phyloP scores from a whole-genome alignment of 2,329 filamentous ascomycete species.

The Cladobotryum mycophilum region DNA sequence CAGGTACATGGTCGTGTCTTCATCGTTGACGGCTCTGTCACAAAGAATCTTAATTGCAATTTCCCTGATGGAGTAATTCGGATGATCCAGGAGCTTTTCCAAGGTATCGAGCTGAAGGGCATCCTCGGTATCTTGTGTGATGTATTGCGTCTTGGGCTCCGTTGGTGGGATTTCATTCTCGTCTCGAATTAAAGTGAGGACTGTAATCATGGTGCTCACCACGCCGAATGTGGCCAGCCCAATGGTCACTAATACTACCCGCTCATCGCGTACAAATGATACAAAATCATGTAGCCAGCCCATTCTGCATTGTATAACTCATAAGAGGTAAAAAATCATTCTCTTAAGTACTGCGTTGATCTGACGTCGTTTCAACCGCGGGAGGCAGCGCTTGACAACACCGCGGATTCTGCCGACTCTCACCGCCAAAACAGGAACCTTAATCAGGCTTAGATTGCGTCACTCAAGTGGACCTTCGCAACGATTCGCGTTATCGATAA shows the following conservation, averaged over 20 bases:
- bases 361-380: too few relatives aligned
- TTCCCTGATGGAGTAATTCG: conserved; percentile 66
- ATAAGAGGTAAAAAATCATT: too few relatives aligned
- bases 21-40: conserved; percentile 54
- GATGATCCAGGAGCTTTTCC: conserved; percentile 60
- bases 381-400: too few relatives aligned
- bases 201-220: conserved; percentile 49
- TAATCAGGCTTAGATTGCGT: not conserved
- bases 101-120: conserved; percentile 61
- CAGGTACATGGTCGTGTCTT: conserved; percentile 41
- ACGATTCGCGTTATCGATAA: not conserved
- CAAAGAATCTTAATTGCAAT: conserved; percentile 56
- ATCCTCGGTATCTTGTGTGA: conserved; percentile 70
- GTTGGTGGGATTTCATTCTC: conserved; percentile 59
- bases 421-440: conserved; percentile 12
- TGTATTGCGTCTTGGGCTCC: conserved; percentile 63
- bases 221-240: conserved; percentile 54
- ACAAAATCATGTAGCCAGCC: conserved; percentile 26
- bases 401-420: conserved; percentile 14
- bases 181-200: conserved; percentile 55
- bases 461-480: too few relatives aligned
- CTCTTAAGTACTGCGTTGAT: too few relatives aligned
- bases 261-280: conserved; percentile 41
- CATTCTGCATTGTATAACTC: conserved; percentile 29
- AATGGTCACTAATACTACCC: conserved; percentile 46